Evolutionary conservation across 2,329 filamentous ascomycete genomes (phyloP), one percentile per base, ranked within the genome.

Genomic region (Paramyrothecium roridum): DNA sequence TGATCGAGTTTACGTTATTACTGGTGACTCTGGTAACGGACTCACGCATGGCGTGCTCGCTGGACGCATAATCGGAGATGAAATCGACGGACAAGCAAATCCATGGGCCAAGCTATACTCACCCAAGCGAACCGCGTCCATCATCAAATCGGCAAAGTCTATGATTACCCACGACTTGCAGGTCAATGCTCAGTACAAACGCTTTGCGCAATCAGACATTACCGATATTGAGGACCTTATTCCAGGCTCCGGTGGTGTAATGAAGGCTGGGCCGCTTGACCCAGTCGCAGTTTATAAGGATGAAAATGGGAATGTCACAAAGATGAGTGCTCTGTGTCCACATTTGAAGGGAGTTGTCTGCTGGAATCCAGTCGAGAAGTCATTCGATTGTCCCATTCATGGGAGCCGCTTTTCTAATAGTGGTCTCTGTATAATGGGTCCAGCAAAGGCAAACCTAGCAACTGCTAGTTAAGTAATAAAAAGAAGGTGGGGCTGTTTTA

Each of bases 241-340:
- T 0, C 69, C 65, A 0, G 80, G 80, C 0, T 71, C 72, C 16
- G 82, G 81, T 2, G 82, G 78, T 1, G 80, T 84, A 7, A 61
- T 84, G 56, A 82, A 84, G 59, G 59, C 73, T n/a, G 73, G 59
- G 20, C 66, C 70, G 1, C 68, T 65, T n/a, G 77, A 73, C 57
- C 81, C 81, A 0, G 58, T 81, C 10, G 82, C 81, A 0, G 76
- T 83, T 0, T 85, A 84, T 68, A 83, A 82, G 62, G 80, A 83
- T 56, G 79, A 82, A 7, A 65, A 76, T 0, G 80, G 80, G 0
- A 72, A 79, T 26, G 70, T 81, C 1, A 73, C 73, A 33, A 76
- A 75, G 60, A 78, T 80, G 64, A 82, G 76, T 48, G 82, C 80
- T 0, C 54, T 85, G 1, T 85, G 81, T 59, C 81, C 82, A 7